Conservation (phyloP, 495 filamentous ascomycete genomes). For the Penicillium arizonense region DNA sequence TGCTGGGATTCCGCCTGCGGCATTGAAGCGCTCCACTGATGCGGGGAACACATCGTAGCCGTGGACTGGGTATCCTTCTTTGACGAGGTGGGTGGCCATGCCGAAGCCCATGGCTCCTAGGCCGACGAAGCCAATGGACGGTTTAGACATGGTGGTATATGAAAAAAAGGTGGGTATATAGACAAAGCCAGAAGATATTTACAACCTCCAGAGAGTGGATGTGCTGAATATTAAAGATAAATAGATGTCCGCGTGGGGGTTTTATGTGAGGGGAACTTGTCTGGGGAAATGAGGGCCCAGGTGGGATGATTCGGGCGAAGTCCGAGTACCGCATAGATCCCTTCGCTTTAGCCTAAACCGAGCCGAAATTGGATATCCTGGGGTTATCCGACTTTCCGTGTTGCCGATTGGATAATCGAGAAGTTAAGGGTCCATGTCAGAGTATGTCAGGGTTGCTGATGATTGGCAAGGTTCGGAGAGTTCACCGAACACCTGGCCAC, state of each 20-base stretch:
- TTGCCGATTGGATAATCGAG: no score
- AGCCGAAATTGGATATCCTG: background rate
- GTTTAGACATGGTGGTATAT: conserved; percentile 34
- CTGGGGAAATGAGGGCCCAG: background rate
- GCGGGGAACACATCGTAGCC: conserved; percentile 75
- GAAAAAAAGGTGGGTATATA: background rate
- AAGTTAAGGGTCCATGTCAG: no score
- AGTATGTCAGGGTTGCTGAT: no score
- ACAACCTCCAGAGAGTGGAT: background rate
- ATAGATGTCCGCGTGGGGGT: conserved; percentile 1
- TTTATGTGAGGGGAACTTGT: conserved; percentile 4
- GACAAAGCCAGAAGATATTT: background rate
- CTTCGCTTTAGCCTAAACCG: background rate
- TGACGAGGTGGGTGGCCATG: conserved; percentile 78
- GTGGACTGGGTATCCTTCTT: conserved; percentile 64
- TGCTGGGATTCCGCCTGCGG: conserved; percentile 62
- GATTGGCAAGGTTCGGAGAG: background rate
- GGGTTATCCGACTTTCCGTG: background rate
- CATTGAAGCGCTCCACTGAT: conserved; percentile 67
- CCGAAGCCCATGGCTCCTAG: conserved; percentile 89
- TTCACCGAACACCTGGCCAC: background rate
- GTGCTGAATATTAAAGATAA: background rate
- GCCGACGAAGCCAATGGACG: conserved; percentile 72
- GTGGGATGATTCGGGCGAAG: conserved; percentile 1
- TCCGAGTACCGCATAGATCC: background rate